phyloP scores from a whole-genome alignment of 1,284 basidiomycete species.

The Ustilago sp. region DNA sequence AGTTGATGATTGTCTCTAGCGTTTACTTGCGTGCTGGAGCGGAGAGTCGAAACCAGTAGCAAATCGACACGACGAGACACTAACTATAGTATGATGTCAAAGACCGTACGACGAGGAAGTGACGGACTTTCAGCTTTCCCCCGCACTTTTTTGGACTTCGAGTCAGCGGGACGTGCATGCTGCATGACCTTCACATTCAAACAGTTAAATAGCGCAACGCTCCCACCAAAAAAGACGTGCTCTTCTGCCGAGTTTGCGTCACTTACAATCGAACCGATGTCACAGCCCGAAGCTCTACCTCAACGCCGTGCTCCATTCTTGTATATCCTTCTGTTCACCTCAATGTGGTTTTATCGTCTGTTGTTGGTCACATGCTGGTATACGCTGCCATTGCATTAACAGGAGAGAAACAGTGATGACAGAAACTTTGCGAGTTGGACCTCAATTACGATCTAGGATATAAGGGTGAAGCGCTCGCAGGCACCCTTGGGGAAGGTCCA shows the following conservation, averaged over 20 bases:
- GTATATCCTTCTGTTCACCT: background rate
- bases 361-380: background rate
- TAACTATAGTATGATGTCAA: background rate
- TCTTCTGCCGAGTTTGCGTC: conserved; percentile 31
- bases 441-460: no score
- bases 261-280: conserved; percentile 1
- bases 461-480: background rate
- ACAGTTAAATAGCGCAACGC: conserved; percentile 24
- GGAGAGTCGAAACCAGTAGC: no score
- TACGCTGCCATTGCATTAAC: background rate
- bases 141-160: conserved; percentile 9
- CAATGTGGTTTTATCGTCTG: background rate
- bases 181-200: background rate
- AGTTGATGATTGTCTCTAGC: no score
- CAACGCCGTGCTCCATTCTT: background rate
- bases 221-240: conserved; percentile 24
- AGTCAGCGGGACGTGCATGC: conserved; percentile 12
- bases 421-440: background rate
- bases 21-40: no score
- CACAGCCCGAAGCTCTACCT: background rate
- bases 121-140: conserved; percentile 7
- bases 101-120: background rate
- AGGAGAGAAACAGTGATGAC: background rate
- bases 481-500: background rate
- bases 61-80: no score